A percentile compares a stretch with the other conserved stretches of the same genome.
Conservation (phyloP, 1,284 basidiomycete genomes). For the Boletus sp. region DNA sequence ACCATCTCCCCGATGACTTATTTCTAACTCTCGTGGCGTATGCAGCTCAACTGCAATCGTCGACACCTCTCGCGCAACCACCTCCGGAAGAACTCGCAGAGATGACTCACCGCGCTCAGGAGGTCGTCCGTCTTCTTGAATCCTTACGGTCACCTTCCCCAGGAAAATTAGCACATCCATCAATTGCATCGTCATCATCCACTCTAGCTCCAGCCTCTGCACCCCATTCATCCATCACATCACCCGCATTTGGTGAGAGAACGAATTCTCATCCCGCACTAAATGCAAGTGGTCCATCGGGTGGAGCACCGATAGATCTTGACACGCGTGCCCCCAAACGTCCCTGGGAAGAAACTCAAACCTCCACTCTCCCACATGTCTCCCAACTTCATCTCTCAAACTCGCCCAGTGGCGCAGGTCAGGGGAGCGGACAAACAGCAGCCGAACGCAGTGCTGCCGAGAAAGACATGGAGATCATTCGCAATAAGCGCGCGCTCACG, state of each 20-base stretch:
- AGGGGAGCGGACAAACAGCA: slow-evolving; percentile 21
- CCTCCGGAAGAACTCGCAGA: slow-evolving; percentile 55
- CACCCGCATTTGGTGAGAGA: slow-evolving; percentile 24
- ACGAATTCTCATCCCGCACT: slow-evolving; percentile 18
- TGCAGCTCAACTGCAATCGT: slow-evolving; percentile 47
- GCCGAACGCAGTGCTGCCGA: slow-evolving; percentile 59
- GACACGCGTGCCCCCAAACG: slow-evolving; percentile 60
- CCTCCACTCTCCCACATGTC: slow-evolving; percentile 22
- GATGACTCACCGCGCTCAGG: slow-evolving; percentile 61
- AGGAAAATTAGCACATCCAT: slow-evolving; percentile 14
- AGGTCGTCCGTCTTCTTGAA: slow-evolving; percentile 65
- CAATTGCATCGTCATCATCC: slow-evolving; percentile 7
- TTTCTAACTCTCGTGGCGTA: neutral
- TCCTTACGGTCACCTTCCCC: slow-evolving; percentile 46
- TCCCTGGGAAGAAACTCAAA: slow-evolving; percentile 66
- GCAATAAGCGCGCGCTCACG: slow-evolving; percentile 70
- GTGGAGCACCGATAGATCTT: slow-evolving; percentile 23
- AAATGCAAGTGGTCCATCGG: slow-evolving; percentile 19
- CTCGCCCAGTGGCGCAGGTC: slow-evolving; percentile 10
- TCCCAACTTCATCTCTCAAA: slow-evolving; percentile 29
- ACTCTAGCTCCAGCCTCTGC: slow-evolving; percentile 11
- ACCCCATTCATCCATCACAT: slow-evolving; percentile 19
- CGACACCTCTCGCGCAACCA: slow-evolving; percentile 50
- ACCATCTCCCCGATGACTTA: neutral
- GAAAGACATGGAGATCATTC: slow-evolving; percentile 78